Conservation (phyloP, 352 stramenopile genomes). For the Phytophthora syringae region DNA sequence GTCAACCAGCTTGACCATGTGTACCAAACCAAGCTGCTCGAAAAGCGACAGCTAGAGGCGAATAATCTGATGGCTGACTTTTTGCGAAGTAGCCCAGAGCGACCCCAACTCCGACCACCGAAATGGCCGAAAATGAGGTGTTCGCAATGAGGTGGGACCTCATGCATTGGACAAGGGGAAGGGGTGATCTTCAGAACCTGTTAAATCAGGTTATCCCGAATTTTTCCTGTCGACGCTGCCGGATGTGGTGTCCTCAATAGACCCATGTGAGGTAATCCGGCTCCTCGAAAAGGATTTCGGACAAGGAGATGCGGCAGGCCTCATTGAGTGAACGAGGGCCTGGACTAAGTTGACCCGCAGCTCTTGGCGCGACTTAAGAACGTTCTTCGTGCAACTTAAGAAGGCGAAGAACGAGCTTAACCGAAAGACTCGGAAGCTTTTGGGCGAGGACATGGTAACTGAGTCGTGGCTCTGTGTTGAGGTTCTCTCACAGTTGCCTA, state of each 20-base stretch:
- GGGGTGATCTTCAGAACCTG: conserved; percentile 13
- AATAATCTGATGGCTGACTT: conserved; percentile 26
- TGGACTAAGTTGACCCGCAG: background rate
- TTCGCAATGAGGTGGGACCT: conserved; percentile 9
- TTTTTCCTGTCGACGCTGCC: conserved; percentile 15
- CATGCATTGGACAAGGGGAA: conserved; percentile 8
- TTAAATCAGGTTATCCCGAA: conserved; percentile 18
- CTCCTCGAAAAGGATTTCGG: conserved; percentile 12
- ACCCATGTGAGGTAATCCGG: conserved; percentile 16
- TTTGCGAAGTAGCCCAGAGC: background rate
- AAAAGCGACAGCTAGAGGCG: conserved; percentile 12
- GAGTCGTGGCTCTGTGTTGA: conserved; percentile 19
- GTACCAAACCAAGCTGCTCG: conserved; percentile 18
- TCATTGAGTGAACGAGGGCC: background rate
- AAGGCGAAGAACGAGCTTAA: conserved; percentile 20
- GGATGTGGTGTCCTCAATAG: conserved; percentile 15
- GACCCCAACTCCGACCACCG: background rate
- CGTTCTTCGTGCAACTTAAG: conserved; percentile 2
- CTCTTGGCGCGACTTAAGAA: background rate
- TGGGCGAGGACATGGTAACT: conserved; percentile 12
- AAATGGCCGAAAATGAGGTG: background rate
- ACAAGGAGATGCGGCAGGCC: background rate
- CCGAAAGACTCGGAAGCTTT: conserved; percentile 6
- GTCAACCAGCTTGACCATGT: conserved; percentile 18
- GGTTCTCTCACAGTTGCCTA: conserved; percentile 2